Evolutionary conservation across 2,329 filamentous ascomycete species (phyloP).

Genomic region (Pseudohalonectria lignicola): DNA sequence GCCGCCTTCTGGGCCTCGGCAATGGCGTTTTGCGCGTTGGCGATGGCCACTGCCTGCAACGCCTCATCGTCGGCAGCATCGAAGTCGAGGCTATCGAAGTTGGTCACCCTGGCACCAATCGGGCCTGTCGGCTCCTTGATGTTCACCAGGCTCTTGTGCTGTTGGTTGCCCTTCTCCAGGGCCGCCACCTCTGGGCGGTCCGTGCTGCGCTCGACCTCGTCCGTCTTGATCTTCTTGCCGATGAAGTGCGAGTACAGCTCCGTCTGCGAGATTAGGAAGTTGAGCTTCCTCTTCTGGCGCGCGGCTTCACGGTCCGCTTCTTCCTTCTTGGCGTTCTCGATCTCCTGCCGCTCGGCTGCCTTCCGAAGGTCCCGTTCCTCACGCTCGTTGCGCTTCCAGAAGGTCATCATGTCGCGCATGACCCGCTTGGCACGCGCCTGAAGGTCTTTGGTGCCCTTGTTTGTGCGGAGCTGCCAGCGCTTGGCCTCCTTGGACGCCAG

Average conservation of each 20-base stretch:
- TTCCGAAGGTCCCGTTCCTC: constrained; percentile 93
- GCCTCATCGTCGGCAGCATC: constrained; percentile 85
- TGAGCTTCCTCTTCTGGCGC: constrained; percentile 95
- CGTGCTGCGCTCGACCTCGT: constrained; percentile 84
- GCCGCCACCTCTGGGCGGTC: constrained; percentile 65
- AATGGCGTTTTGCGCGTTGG: constrained; percentile 92
- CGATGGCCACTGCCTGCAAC: constrained; percentile 75
- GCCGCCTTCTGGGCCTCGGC: constrained; percentile 90
- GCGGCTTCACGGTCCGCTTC: constrained; percentile 97
- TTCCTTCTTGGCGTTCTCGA: constrained; percentile 92
- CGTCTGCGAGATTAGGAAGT: constrained; percentile 98
- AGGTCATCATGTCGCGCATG: constrained; percentile 99
- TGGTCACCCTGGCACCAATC: constrained; percentile 64
- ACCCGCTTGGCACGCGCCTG: constrained; percentile 94
- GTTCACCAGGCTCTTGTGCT: constrained; percentile 29
- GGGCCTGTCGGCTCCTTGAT: constrained; percentile 42
- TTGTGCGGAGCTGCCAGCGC: constrained; percentile 92
- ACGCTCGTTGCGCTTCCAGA: constrained; percentile 98
- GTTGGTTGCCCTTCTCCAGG: constrained; percentile 29
- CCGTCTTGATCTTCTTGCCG: constrained; percentile 97
- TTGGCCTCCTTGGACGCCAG: constrained; percentile 95
- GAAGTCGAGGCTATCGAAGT: constrained; percentile 91
- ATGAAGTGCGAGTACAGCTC: constrained; percentile 99
- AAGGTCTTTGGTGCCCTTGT: constrained; percentile 97
- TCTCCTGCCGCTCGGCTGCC: constrained; percentile 86